Percentiles rank a stretch among this genome's conserved stretches.
phyloP scores from a whole-genome alignment of 2,329 filamentous ascomycete genomes.

The Emmonsiellopsis sp. region DNA sequence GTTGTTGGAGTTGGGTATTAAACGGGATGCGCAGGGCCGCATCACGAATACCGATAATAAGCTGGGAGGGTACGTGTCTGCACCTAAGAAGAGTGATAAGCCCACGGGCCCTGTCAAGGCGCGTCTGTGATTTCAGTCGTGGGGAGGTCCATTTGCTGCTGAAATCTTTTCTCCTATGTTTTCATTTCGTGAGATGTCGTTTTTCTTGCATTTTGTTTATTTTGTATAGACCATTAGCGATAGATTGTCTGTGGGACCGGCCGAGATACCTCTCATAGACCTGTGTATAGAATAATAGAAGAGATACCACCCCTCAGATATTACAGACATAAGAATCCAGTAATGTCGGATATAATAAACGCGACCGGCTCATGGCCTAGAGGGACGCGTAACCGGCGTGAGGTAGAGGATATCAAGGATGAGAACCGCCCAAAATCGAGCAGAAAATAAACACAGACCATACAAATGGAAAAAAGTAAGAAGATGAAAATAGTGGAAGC shows the following conservation, averaged over 20 bases:
- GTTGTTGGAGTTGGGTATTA: slow-evolving; percentile 52
- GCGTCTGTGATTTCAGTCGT: slow-evolving; percentile 16
- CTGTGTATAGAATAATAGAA: no score
- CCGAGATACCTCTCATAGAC: background rate
- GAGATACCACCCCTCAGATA: no score
- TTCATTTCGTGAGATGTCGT: slow-evolving; percentile 5
- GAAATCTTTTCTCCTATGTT: slow-evolving; percentile 4
- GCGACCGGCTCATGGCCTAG: no score
- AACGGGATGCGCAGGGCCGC: slow-evolving; percentile 42
- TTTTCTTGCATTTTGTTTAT: background rate
- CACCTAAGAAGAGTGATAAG: slow-evolving; percentile 46
- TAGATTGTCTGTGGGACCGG: background rate
- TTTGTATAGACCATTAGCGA: slow-evolving; percentile 11
- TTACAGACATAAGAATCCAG: no score
- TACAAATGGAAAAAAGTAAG: no score
- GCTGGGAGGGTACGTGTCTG: slow-evolving; percentile 46
- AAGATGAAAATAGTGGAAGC: no score
- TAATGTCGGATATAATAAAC: no score
- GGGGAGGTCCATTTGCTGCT: no score
- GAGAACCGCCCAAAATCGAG: no score
- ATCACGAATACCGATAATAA: slow-evolving; percentile 49
- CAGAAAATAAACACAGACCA: no score
- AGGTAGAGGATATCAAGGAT: no score
- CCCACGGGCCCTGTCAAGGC: slow-evolving; percentile 18
- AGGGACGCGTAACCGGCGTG: no score